Base-by-base conservation (phyloP, 768 basidiomycete species). In the Pisolithus albus region DNA sequence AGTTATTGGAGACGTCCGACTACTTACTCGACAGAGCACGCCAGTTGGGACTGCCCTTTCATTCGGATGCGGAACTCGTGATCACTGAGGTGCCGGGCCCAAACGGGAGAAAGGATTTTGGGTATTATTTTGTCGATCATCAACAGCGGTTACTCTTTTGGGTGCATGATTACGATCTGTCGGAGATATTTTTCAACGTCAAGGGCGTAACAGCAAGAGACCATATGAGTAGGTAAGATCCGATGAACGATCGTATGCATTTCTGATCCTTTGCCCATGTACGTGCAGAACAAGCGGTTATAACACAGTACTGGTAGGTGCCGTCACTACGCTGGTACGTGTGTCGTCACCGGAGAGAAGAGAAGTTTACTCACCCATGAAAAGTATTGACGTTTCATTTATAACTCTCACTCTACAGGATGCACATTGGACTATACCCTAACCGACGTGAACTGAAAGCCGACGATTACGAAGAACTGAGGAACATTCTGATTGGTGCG, bases 91-190 rank as follows among this genome's bases (percentile, higher is more conserved):
- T 30, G 28, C 19, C 19, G 16, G 18, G 28, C n/a, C 19, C 21
- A 4, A 11, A 46, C 7, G 24, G 13, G 36, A 19, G 5, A 6
- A 1, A 5, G 16, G 47, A 54, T 16, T 54, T 46, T 38, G 16
- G 44, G 10, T 80, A 80, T 56, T 80, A 79, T 54, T 73, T 74
- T 41, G 71, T 72, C 7, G 68, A 79, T 52, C 77, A 80, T 45
- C 26, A 55, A 0, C 61, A 60, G 0, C 71, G 73, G 11, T 56
- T 64, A 4, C 62, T 80, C 15, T 81, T 81, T 52, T 83, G 75
- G 69, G 51, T 80, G 24, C 70, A 80, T 41, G 52, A 67, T 0
- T 72, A 69, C 26, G 53, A 70, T 3, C 64, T 73, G 5, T 50
- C 46, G 0, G 39, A 62, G 24, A 58, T 77, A 34, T 52, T 71